These are phyloP conservation scores for Sporobolomyces roseus DNA, from an alignment of 768 basidiomycete genomes.

Conservation along the genomic window DNA sequence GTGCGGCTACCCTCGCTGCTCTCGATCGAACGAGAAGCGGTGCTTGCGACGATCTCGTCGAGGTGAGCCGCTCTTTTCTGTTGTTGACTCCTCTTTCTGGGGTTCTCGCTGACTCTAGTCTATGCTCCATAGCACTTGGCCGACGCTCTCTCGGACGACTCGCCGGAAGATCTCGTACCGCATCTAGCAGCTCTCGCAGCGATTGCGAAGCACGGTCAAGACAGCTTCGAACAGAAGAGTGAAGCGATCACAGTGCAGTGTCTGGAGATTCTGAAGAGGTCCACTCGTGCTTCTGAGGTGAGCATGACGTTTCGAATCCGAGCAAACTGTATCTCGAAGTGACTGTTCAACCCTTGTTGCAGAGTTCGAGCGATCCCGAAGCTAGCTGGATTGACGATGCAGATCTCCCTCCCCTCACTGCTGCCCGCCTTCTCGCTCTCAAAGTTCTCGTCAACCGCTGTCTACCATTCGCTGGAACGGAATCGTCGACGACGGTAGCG, in stretches of 20 bases:
- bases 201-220: slow-evolving; percentile 63
- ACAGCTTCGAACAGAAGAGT: slow-evolving; percentile 73
- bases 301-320: slow-evolving; percentile 2
- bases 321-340: too few relatives aligned
- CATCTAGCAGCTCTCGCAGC: slow-evolving; percentile 70
- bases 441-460: slow-evolving; percentile 79
- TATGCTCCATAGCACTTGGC: slow-evolving; percentile 58
- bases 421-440: slow-evolving; percentile 68
- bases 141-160: slow-evolving; percentile 54
- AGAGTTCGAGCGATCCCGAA: slow-evolving; percentile 52
- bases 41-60: slow-evolving; percentile 33
- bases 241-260: slow-evolving; percentile 69
- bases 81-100: not conserved
- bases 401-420: slow-evolving; percentile 58
- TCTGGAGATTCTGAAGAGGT: slow-evolving; percentile 44
- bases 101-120: not conserved
- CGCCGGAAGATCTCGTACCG: slow-evolving; percentile 59
- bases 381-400: slow-evolving; percentile 73
- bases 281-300: slow-evolving; percentile 41
- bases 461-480: slow-evolving; percentile 59
- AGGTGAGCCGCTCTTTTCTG: slow-evolving; percentile 30
- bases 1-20: slow-evolving; percentile 44
- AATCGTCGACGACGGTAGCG: slow-evolving; percentile 63
- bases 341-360: not conserved
- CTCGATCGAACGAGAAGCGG: slow-evolving; percentile 14